Evolutionary conservation across 805 yeast species (phyloP).

Genomic region (Wickerhamomyces subpelliculosus): DNA sequence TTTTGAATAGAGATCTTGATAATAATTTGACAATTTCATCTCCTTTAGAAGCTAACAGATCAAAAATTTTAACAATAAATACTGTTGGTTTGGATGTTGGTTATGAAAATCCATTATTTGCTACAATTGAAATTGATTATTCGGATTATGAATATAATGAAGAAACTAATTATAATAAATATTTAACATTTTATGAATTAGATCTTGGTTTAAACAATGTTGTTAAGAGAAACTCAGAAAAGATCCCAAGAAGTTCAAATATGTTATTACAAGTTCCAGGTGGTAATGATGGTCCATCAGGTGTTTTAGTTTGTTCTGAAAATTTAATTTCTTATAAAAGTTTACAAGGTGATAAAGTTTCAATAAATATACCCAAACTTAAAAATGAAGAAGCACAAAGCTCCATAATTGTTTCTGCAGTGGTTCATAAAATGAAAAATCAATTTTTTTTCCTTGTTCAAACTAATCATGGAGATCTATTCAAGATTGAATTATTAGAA

Average conservation of each 20-base stretch:
- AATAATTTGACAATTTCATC: conserved; percentile 49
- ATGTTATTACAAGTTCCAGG: conserved; percentile 66
- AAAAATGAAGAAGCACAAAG: conserved; percentile 13
- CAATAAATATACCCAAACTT: conserved; percentile 53
- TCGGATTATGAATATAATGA: conserved; percentile 26
- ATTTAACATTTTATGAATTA: conserved; percentile 65
- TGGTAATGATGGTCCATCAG: conserved; percentile 62
- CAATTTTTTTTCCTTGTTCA: conserved; percentile 67
- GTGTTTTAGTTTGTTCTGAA: conserved; percentile 58
- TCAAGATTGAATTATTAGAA: conserved; percentile 51
- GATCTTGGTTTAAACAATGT: conserved; percentile 84
- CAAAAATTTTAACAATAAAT: conserved; percentile 43
- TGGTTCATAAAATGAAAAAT: conserved; percentile 57
- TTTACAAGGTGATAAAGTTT: conserved; percentile 28
- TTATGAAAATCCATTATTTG: conserved; percentile 80
- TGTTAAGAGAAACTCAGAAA: conserved; percentile 40
- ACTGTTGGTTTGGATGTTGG: conserved; percentile 65
- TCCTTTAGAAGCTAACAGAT: conserved; percentile 63
- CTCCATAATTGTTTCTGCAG: conserved; percentile 43
- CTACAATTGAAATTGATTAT: conserved; percentile 63
- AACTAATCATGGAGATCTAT: conserved; percentile 64
- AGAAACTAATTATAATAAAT: conserved; percentile 20
- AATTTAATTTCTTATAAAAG: conserved; percentile 46
- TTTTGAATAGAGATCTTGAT: conserved; percentile 43
- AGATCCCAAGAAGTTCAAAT: conserved; percentile 35